Base-by-base conservation (phyloP, 1,139 yeast genomes). In the Casaregolazyma lundiana region DNA sequence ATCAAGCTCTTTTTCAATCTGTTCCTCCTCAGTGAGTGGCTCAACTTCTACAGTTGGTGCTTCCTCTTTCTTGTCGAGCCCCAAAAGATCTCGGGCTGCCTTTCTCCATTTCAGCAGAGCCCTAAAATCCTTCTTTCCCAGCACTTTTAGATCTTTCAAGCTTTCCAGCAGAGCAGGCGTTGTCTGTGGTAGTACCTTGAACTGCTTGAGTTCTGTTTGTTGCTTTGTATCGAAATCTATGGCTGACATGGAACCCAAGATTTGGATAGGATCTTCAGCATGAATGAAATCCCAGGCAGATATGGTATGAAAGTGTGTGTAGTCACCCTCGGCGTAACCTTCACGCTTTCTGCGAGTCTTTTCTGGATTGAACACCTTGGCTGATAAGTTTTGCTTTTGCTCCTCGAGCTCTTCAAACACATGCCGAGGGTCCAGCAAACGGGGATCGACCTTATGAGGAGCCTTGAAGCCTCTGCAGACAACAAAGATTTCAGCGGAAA, bases 401-500 rank as follows among this genome's bases (percentile, higher is more conserved):
- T 81, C 85, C 29, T 66, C 65, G 53, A 92, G 70, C 65, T 92
- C 98, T 68, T 92, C 97, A 61, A 92, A 92, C 20, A 94, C 97
- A 62, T 86, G 89, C 63, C 78, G 85, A 19, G 97, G 89, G 64
- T 94, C 98, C 50, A 94, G 73, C 49, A 92, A 73, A 61, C 95
- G 78, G 41, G 97, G 96, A 69, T 94, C 98, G 53, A 92, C 68
- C 65, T 86, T 89, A 65, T 89, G 88, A 43, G 98, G 98, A 9
- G 97, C 97, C 66, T 89, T 92, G 71, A 86, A 92, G 13, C 95
- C 95, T 66, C 83, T 82, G 69, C 99, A 92, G 35, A 90, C 97
- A 46, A 92, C 98, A 63, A 92, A 92, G 61, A 94, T 94, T 74
- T 92, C 99, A 2, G 98, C 98, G 59, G 98, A 92, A 19, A 94